Evolutionary conservation across 2,329 filamentous ascomycete species (phyloP).

Genomic region (Trichoderma gracile): DNA sequence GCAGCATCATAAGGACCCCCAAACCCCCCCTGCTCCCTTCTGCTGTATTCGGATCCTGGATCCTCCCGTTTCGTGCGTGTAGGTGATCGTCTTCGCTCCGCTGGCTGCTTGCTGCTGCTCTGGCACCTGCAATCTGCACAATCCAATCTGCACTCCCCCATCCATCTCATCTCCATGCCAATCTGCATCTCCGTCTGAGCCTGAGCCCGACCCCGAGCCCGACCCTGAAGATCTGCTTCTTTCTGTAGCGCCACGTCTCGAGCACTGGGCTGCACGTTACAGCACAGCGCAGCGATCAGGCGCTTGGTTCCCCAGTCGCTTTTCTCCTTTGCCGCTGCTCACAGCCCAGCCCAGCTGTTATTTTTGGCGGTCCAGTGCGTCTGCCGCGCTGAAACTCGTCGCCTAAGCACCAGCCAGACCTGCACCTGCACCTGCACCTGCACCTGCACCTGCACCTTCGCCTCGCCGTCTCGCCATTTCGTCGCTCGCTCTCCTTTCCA

Average conservation of each 20-base stretch:
- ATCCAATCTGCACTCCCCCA: no score
- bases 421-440: background rate
- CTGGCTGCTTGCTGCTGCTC: background rate
- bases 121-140: background rate
- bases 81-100: no score
- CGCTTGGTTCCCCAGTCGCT: background rate
- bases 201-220: no score
- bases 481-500: slow-evolving; percentile 20
- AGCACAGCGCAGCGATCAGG: background rate
- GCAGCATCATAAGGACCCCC: no score
- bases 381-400: slow-evolving; percentile 18
- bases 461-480: slow-evolving; percentile 5
- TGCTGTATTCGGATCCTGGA: no score
- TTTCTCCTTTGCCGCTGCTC: background rate
- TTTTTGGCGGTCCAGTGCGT: slow-evolving; percentile 8
- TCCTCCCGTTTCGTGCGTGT: no score
- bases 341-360: slow-evolving; percentile 8
- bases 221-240: background rate
- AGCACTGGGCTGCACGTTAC: slow-evolving; percentile 1
- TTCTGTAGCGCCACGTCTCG: slow-evolving; percentile 16
- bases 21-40: no score
- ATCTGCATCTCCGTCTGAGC: background rate
- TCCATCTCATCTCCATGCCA: no score
- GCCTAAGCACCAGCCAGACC: slow-evolving; percentile 10
- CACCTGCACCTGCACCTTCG: background rate